Percentiles rank a stretch among this genome's conserved stretches.
Evolutionary conservation across 139 green algal genomes (phyloP).

Genomic region (Ettlia oleoabundans): DNA sequence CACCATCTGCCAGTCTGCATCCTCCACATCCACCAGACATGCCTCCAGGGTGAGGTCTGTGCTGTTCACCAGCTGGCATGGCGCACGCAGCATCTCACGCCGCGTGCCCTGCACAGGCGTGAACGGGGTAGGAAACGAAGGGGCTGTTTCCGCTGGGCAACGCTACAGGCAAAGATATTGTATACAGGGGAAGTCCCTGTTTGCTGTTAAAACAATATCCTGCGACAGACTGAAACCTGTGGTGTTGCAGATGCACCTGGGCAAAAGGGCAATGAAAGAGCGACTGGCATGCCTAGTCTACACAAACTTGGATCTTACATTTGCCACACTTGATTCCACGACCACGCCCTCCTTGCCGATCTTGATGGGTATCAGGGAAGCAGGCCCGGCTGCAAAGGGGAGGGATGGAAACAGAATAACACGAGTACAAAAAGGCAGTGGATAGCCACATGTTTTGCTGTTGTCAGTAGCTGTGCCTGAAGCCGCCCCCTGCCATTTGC

Average conservation of each 20-base stretch:
- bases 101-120: conserved; percentile 46
- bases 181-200: too few species aligned
- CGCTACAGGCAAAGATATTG: too few species aligned
- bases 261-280: background rate
- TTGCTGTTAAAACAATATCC: too few species aligned
- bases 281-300: too few species aligned
- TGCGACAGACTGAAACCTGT: too few species aligned
- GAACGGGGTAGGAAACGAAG: background rate
- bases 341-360: conserved; percentile 48
- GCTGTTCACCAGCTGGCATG: conserved; percentile 77
- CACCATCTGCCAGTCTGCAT: conserved; percentile 53
- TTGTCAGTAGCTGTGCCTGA: too few species aligned
- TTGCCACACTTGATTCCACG: conserved; percentile 59
- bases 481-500: too few species aligned
- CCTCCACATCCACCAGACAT: conserved; percentile 50
- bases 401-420: too few species aligned
- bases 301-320: background rate
- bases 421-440: too few species aligned
- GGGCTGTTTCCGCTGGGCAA: too few species aligned
- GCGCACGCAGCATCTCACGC: conserved; percentile 69
- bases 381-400: conserved; percentile 10
- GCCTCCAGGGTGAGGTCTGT: conserved; percentile 73
- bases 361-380: conserved; percentile 31
- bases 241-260: background rate
- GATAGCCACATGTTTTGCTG: too few species aligned